Evolutionary conservation across 2,329 filamentous ascomycete genomes (phyloP), one percentile per base, ranked within the genome.

Genomic region (Sporothrix pseudoabietina): DNA sequence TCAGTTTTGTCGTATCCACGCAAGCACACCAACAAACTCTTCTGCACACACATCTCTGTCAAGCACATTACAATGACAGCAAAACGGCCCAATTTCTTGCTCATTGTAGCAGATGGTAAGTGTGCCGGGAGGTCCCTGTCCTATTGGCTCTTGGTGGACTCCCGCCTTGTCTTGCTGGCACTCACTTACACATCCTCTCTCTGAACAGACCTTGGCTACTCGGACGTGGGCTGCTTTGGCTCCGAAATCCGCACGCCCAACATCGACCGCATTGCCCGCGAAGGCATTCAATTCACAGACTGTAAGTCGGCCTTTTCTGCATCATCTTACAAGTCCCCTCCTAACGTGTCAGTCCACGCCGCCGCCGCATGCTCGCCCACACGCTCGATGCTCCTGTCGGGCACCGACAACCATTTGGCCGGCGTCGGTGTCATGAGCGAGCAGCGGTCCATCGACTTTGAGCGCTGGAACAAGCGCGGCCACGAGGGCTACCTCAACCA

Each of bases 401-500:
- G 66, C 41, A 69, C 66, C 12, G 66, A 69, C 30, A 30, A 49
- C 66, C 66, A 69, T 30, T 30, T 69, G 14, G 66, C 66, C 30
- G 66, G 66, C 12, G 26, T 69, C 30, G 66, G 66, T 30, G 30
- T 55, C 22, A 54, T 69, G 66, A 30, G 22, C 44, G 66, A 70
- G 9, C 49, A 39, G 30, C 49, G 68, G 16, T 57, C 35, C 49
- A 39, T 44, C 54, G 68, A 57, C 68, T 69, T 9, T 19, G 66
- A 69, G 14, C 68, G 52, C 5, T 57, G 49, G 47, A 70, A 70
- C 47, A 30, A 54, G 81, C 88, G 88, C 0, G 88, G 88, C 0
- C 89, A 91, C 74, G 88, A 91, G 78, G 88, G 89, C 0, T 90
- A 90, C 76, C 81, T 91, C 47, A 90, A 90, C 73, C 85, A 88